Evolutionary conservation across 2,329 filamentous ascomycete species (phyloP).

Genomic region (Diaporthe sp.): DNA sequence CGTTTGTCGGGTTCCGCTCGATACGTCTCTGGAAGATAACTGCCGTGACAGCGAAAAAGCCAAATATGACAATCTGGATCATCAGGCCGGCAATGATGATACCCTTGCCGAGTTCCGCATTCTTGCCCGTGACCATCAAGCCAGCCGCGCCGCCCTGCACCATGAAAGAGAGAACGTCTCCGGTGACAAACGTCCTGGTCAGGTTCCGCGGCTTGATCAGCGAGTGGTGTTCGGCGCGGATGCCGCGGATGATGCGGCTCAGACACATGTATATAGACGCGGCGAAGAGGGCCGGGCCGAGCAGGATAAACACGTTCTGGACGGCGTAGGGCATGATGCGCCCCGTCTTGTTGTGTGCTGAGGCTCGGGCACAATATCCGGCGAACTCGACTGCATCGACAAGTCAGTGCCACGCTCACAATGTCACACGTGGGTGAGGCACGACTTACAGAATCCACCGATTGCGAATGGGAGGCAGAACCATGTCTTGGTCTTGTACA

Average conservation of each 20-base stretch:
- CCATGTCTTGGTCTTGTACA: constrained; percentile 60
- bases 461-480: constrained; percentile 2
- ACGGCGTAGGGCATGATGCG: constrained; percentile 32
- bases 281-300: constrained; percentile 36
- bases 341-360: not conserved
- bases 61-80: constrained; percentile 68
- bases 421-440: too few relatives aligned
- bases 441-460: not conserved
- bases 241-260: not conserved
- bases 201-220: constrained; percentile 49
- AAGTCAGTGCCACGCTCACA: not conserved
- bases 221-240: constrained; percentile 12
- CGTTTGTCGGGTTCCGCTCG: constrained; percentile 43
- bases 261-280: constrained; percentile 36
- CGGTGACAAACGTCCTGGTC: constrained; percentile 62
- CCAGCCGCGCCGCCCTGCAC: constrained; percentile 57
- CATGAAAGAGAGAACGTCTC: constrained; percentile 60
- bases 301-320: constrained; percentile 35
- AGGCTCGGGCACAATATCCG: constrained; percentile 18
- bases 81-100: constrained; percentile 66
- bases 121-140: constrained; percentile 45
- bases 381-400: not conserved
- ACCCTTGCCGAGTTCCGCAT: constrained; percentile 53
- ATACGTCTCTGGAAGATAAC: constrained; percentile 58
- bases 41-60: constrained; percentile 63